These are phyloP conservation scores for Ascochyta koolunga DNA, from an alignment of 2,329 filamentous ascomycete genomes.

Conservation along the genomic window DNA sequence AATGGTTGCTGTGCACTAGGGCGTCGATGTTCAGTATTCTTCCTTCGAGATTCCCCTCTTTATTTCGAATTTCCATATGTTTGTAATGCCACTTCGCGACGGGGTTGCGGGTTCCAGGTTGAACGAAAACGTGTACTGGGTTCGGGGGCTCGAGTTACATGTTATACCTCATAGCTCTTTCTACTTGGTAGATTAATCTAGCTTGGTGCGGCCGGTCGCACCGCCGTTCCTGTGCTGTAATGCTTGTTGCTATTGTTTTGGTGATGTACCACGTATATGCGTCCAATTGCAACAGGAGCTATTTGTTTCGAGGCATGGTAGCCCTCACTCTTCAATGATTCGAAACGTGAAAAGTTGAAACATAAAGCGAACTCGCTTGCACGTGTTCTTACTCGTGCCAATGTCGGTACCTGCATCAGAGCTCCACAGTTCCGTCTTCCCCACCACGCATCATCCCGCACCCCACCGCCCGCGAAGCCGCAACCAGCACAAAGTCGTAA, in stretches of 20 bases:
- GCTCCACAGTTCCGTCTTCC: constrained; percentile 15
- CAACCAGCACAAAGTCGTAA: neutral
- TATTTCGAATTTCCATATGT: constrained; percentile 45
- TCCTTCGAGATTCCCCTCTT: constrained; percentile 50
- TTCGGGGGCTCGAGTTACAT: constrained; percentile 14
- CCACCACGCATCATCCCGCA: constrained; percentile 15
- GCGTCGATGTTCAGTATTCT: constrained; percentile 33
- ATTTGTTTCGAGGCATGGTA: neutral
- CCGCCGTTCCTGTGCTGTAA: constrained; percentile 3
- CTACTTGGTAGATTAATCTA: constrained; percentile 19
- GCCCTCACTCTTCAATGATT: no score
- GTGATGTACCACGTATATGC: neutral
- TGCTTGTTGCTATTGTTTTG: neutral
- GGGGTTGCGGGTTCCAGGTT: constrained; percentile 22
- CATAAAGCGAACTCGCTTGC: neutral
- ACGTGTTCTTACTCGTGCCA: neutral
- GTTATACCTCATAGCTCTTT: constrained; percentile 16
- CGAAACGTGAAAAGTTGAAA: no score
- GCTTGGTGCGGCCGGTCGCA: constrained; percentile 10
- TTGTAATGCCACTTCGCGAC: constrained; percentile 49
- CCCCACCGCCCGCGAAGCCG: neutral
- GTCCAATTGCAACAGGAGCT: neutral
- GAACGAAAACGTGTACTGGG: constrained; percentile 17
- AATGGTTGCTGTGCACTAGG: constrained; percentile 21
- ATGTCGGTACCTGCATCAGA: constrained; percentile 24